These are phyloP conservation scores for Plasmodium adleri DNA, from an alignment of 169 alveolate species.

Conservation along the genomic window DNA sequence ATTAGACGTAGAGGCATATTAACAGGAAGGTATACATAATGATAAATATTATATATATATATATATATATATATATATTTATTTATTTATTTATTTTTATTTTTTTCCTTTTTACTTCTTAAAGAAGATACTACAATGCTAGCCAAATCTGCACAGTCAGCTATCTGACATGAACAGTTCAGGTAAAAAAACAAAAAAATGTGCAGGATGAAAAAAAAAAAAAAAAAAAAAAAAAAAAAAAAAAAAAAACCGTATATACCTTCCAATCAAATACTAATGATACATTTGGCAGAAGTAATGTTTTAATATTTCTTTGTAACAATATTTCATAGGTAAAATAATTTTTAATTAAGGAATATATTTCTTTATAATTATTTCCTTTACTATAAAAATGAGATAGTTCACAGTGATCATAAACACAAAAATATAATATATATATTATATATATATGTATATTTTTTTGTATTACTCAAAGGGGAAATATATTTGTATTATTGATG, in stretches of 20 bases:
- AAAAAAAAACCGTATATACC: not conserved
- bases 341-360: slow-evolving; percentile 38
- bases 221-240: too few species aligned
- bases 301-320: slow-evolving; percentile 35
- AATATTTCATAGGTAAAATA: slow-evolving; percentile 59
- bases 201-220: slow-evolving; percentile 3
- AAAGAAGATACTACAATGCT: slow-evolving; percentile 50
- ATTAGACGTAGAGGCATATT: too few species aligned
- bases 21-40: not conserved
- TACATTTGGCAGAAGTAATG: slow-evolving; percentile 24
- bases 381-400: slow-evolving; percentile 20
- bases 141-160: slow-evolving; percentile 53
- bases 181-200: not conserved
- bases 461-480: slow-evolving; percentile 63
- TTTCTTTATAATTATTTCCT: slow-evolving; percentile 69
- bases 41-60: not conserved
- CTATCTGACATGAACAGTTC: slow-evolving; percentile 26
- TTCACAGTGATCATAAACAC: slow-evolving; percentile 11
- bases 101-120: slow-evolving; percentile 28
- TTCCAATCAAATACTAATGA: slow-evolving; percentile 49
- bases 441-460: not conserved
- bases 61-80: not conserved
- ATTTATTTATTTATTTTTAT: not conserved
- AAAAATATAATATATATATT: slow-evolving; percentile 52
- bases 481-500: slow-evolving; percentile 69